phyloP scores from a whole-genome alignment of 2,329 filamentous ascomycete species.

The Fusarium sp. region DNA sequence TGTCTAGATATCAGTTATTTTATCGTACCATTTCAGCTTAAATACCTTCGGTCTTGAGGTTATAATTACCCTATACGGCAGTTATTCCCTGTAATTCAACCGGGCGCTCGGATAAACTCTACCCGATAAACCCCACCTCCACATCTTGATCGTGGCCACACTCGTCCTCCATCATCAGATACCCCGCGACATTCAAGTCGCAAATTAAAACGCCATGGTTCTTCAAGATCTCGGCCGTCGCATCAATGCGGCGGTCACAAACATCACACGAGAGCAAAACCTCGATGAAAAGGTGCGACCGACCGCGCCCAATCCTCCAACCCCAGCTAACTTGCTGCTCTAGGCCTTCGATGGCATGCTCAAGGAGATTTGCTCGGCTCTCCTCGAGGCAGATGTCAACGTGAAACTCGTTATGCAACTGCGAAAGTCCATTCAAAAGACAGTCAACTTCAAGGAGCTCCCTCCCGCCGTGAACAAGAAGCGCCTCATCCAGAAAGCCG shows the following conservation, averaged over 20 bases:
- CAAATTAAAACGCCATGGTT: conserved; percentile 75
- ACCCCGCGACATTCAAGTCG: conserved; percentile 42
- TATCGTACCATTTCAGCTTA: not conserved
- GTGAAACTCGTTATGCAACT: conserved; percentile 91
- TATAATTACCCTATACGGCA: conserved; percentile 21
- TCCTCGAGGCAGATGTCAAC: conserved; percentile 97
- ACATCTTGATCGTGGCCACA: conserved; percentile 43
- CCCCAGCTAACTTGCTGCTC: conserved; percentile 18
- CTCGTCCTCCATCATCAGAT: conserved; percentile 37
- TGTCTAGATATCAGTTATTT: not conserved
- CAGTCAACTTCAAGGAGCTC: conserved; percentile 95
- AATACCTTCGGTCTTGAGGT: conserved; percentile 6
- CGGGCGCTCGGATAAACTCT: conserved; percentile 26
- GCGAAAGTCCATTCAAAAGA: conserved; percentile 89
- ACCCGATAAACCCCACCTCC: conserved; percentile 30
- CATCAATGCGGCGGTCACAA: conserved; percentile 95
- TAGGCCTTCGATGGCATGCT: conserved; percentile 97
- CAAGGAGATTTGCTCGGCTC: conserved; percentile 95
- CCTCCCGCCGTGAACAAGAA: conserved; percentile 97
- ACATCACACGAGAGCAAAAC: conserved; percentile 90
- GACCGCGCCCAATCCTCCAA: conserved; percentile 15
- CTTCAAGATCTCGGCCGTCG: conserved; percentile 98
- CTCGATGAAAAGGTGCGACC: conserved; percentile 88
- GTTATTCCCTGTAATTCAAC: not conserved
- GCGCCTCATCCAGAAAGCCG: conserved; percentile 92